Evolutionary conservation across 208 protist genomes (phyloP).

Genomic region (Crithidia mellificae): DNA sequence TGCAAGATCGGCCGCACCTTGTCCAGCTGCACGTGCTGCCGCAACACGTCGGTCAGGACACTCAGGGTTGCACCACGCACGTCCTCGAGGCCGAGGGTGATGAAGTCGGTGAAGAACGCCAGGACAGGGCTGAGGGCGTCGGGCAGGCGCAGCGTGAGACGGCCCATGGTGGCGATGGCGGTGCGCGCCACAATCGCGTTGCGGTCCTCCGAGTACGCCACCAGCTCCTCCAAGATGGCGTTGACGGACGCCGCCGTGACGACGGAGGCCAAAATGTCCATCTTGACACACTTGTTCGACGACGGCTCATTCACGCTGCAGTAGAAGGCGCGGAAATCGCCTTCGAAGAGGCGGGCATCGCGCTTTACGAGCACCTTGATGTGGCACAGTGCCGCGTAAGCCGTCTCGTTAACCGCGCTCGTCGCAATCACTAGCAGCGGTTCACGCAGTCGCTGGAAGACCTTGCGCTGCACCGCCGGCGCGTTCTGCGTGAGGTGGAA

Average conservation of each 20-base stretch:
- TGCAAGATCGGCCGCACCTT: slow-evolving; percentile 47
- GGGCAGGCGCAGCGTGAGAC: slow-evolving; percentile 15
- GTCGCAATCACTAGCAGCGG: slow-evolving; percentile 84
- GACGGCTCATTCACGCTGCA: slow-evolving; percentile 74
- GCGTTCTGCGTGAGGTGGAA: slow-evolving; percentile 86
- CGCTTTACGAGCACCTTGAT: slow-evolving; percentile 76
- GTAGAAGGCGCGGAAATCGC: slow-evolving; percentile 62
- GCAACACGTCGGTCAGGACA: slow-evolving; percentile 79
- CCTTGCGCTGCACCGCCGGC: slow-evolving; percentile 72
- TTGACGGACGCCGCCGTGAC: slow-evolving; percentile 47
- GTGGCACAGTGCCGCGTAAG: slow-evolving; percentile 81
- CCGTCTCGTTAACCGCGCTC: slow-evolving; percentile 56
- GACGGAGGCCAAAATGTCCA: slow-evolving; percentile 74
- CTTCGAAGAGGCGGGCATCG: slow-evolving; percentile 63
- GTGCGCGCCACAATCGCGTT: slow-evolving; percentile 22
- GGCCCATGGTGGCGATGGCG: slow-evolving; percentile 28
- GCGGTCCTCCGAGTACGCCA: slow-evolving; percentile 54
- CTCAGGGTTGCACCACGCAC: slow-evolving; percentile 60
- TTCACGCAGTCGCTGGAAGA: slow-evolving; percentile 71
- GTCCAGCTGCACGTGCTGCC: slow-evolving; percentile 66
- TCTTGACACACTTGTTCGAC: slow-evolving; percentile 85
- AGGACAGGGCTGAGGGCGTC: slow-evolving; percentile 23
- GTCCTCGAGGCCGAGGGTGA: slow-evolving; percentile 54
- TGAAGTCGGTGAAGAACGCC: slow-evolving; percentile 58
- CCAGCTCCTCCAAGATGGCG: slow-evolving; percentile 79